Evolutionary conservation across 2,329 filamentous ascomycete species (phyloP), one percentile per base, ranked within the genome.

Genomic region (Botrytis medusae): DNA sequence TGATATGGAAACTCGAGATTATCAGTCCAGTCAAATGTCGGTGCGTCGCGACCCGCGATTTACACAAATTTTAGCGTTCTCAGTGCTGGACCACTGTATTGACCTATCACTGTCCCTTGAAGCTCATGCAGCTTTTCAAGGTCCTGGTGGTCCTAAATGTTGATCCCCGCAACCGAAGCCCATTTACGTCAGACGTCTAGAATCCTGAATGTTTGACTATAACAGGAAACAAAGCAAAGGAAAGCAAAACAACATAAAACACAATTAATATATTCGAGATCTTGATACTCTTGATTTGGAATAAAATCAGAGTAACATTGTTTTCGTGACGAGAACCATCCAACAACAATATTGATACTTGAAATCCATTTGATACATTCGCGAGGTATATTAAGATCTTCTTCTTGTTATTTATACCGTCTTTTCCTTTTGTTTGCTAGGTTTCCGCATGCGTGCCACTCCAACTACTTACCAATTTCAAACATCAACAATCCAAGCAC

Each of bases 141-240:
- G 29, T 34, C 25, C 37, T 61, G 22, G 59, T 5, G 34, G 32
- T 61, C 32, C 37, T 40, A 22, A 42, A 42, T n/a, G 14, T 25
- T 22, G 48, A 68, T 34, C 65, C 64, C 48, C 65, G 65, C 64
- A 68, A 18, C 51, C 9, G 29, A 65, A 34, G 65, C 65, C n/a
- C 65, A 25, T 57, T 54, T 68, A 68, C 65, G 65, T 68, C 65
- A 68, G 65, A 68, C 65, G 34, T 68, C 65, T 68, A 57, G 65
- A 68, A 68, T 68, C 65, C 25, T 68, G 65, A 32, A 68, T 68
- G 16, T 25, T 32, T 32, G 22, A 54, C 48, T 37, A n/a, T 37
- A 51, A 54, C 51, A 57, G 34, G 46, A 51, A 40, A 12, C 16
- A 14, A n/a, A 54, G 34, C 8, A 67, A 18, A 14, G 48, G 22